Conservation (phyloP, 2,329 filamentous ascomycete species). For the Paecilomyces niveus region DNA sequence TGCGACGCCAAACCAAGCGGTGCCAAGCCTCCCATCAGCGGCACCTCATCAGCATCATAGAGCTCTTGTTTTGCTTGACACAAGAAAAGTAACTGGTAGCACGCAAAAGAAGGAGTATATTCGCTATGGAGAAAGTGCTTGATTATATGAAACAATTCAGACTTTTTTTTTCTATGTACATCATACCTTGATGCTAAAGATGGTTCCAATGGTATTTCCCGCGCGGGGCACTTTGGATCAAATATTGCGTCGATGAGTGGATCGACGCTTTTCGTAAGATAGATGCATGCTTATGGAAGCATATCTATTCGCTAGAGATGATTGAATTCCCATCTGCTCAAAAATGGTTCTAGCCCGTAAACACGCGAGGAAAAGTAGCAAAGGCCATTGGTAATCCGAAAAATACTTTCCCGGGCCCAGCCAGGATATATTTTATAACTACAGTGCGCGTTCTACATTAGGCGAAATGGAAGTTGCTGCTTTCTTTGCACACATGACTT, state of each 20-base stretch:
- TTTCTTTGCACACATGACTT: not conserved
- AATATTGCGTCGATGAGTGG: not conserved
- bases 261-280: too few relatives aligned
- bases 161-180: not conserved
- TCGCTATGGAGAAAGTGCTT: not conserved
- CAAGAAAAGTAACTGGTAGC: not conserved
- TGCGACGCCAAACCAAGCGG: not conserved
- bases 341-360: too few relatives aligned
- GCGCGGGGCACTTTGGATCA: not conserved
- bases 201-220: not conserved
- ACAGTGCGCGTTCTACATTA: too few relatives aligned
- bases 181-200: not conserved
- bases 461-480: too few relatives aligned
- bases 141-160: not conserved
- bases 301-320: too few relatives aligned
- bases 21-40: not conserved
- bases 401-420: not conserved
- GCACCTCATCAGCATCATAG: not conserved
- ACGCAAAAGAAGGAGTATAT: not conserved
- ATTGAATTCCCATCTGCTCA: too few relatives aligned
- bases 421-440: too few relatives aligned
- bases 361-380: not conserved
- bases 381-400: not conserved
- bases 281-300: too few relatives aligned
- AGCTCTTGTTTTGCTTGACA: not conserved